phyloP scores from a whole-genome alignment of 768 basidiomycete genomes.

The Pholiota molesta region DNA sequence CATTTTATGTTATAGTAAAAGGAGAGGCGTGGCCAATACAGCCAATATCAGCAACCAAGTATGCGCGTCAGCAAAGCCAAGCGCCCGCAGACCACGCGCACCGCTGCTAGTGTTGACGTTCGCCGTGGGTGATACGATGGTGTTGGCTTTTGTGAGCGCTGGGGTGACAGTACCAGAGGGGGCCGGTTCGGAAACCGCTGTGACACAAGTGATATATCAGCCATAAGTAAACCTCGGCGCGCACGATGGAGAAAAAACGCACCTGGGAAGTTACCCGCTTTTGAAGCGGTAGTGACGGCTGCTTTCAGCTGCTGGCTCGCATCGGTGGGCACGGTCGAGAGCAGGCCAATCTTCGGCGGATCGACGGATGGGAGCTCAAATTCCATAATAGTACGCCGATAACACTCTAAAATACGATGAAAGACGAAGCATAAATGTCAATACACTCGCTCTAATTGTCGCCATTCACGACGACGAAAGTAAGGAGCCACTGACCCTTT shows the following conservation, averaged over 20 bases:
- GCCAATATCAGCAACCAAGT: neutral
- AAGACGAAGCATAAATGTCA: too few relatives aligned
- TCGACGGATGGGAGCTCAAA: slow-evolving; percentile 65
- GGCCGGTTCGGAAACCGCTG: slow-evolving; percentile 44
- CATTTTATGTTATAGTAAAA: neutral
- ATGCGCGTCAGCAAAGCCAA: neutral
- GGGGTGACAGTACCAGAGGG: slow-evolving; percentile 35
- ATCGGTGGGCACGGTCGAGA: slow-evolving; percentile 68
- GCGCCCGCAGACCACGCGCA: neutral
- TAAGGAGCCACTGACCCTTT: slow-evolving; percentile 55
- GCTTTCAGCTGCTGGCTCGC: slow-evolving; percentile 40
- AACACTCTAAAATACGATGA: slow-evolving; percentile 48
- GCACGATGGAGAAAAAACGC: slow-evolving; percentile 14
- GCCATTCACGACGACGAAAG: neutral
- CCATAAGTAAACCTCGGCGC: neutral
- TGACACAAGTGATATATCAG: slow-evolving; percentile 6
- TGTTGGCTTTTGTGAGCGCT: slow-evolving; percentile 17
- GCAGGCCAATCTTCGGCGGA: slow-evolving; percentile 68
- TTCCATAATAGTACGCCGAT: slow-evolving; percentile 73
- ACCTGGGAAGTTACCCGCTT: slow-evolving; percentile 39
- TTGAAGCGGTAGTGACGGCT: slow-evolving; percentile 30
- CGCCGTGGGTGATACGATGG: neutral
- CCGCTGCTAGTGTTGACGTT: neutral
- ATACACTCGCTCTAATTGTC: neutral
- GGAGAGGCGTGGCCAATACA: neutral